These are phyloP conservation scores for Pythium scleroteichum DNA, from an alignment of 352 stramenopile genomes.

Conservation along the genomic window DNA sequence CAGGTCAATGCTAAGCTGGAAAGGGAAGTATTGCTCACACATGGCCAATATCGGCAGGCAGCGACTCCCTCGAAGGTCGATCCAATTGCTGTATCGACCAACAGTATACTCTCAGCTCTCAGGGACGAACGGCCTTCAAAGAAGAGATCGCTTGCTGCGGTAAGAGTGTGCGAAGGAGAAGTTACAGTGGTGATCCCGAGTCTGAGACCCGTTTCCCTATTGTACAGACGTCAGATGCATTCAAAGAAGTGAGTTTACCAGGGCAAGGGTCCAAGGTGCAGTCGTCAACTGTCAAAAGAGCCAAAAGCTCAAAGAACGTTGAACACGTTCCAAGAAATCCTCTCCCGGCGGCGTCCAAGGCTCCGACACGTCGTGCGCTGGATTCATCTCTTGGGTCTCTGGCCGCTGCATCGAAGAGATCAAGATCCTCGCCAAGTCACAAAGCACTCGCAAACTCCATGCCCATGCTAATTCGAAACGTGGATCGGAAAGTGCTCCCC, in stretches of 20 bases:
- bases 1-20: no score
- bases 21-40: no score
- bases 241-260: constrained; percentile 27
- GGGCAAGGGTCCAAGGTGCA: constrained; percentile 1
- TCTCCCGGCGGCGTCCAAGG: neutral
- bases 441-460: constrained; percentile 14
- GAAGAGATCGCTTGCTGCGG: constrained; percentile 17
- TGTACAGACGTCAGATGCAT: constrained; percentile 18
- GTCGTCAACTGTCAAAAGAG: constrained; percentile 2
- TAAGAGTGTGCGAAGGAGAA: neutral
- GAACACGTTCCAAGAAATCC: neutral
- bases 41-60: no score
- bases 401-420: constrained; percentile 25
- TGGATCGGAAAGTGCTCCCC: constrained; percentile 32
- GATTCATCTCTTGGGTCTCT: constrained; percentile 16
- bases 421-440: constrained; percentile 8
- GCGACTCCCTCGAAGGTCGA: constrained; percentile 1
- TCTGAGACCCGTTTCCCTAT: neutral
- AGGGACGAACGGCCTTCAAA: constrained; percentile 41
- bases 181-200: neutral
- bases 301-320: no score
- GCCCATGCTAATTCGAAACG: constrained; percentile 36
- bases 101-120: constrained; percentile 71
- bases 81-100: constrained; percentile 22
- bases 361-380: constrained; percentile 4